These are phyloP conservation scores for Agaricus subrufescens DNA, from an alignment of 768 basidiomycete genomes.

Conservation along the genomic window DNA sequence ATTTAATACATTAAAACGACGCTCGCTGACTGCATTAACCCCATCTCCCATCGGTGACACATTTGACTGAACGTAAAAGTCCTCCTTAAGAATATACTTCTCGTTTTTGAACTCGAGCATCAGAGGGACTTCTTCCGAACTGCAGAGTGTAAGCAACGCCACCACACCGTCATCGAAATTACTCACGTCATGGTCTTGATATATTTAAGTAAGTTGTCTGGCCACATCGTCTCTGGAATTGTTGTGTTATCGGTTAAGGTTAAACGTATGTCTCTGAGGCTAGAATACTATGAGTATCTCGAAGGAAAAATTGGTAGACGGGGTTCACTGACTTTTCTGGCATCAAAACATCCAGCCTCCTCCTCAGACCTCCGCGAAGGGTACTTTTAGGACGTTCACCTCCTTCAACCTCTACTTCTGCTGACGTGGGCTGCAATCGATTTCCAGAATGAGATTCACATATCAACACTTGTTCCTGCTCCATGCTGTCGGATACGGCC, in stretches of 20 bases:
- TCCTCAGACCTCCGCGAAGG: neutral
- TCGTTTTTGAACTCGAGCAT: neutral
- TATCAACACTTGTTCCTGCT: neutral
- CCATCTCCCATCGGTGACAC: neutral
- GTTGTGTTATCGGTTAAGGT: neutral
- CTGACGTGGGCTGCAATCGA: neutral
- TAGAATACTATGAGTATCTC: neutral
- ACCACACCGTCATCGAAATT: neutral
- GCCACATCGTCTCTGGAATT: slow-evolving; percentile 8
- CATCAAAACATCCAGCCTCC: slow-evolving; percentile 7
- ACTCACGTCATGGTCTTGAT: neutral
- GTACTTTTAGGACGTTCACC: neutral
- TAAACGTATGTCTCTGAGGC: slow-evolving; percentile 5
- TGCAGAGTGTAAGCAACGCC: neutral
- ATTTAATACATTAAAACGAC: slow-evolving; percentile 9
- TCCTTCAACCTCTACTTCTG: neutral
- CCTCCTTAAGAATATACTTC: slow-evolving; percentile 8
- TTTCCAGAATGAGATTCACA: slow-evolving; percentile 5
- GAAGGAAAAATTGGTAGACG: neutral
- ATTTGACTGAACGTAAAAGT: slow-evolving; percentile 4
- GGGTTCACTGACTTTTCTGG: slow-evolving; percentile 10
- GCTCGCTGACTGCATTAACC: slow-evolving; percentile 8
- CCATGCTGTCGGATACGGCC: neutral
- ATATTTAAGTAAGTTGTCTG: slow-evolving; percentile 6
- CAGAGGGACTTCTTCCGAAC: slow-evolving; percentile 1